Base-by-base conservation (phyloP, 495 filamentous ascomycete species). In the Aspergillus wentii region DNA sequence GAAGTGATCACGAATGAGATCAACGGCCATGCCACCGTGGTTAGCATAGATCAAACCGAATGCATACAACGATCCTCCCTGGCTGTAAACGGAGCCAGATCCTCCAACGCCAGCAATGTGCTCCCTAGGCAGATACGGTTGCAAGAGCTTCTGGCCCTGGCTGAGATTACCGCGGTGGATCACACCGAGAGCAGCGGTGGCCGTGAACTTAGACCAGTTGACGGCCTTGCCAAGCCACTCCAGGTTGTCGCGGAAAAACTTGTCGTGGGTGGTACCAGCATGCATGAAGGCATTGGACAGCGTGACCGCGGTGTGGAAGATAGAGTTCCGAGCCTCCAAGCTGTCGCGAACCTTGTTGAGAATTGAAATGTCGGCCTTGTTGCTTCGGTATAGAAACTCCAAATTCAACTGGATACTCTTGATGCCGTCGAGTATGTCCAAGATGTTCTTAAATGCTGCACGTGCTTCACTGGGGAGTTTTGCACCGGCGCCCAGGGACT, bases 251-350 rank as follows among this genome's bases (percentile, higher is more conserved):
- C 94, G 76, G 72, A 97, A 96, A 69, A 97, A 99, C 50, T 85
- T 88, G 60, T 97, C 94, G 44, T 91, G 89, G 0, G 91, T 96
- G 6, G 94, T 97, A 22, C 94, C 94, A n/a, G 94, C 87, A 52
- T 99, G 92, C 91, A 97, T 99, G 61, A 99, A 97, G 9, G 88
- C 94, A 57, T 96, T 96, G 43, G 92, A 91, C 46, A 99, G 88
- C 0, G 92, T 97, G 26, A 97, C 88, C 1, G 89, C 86, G 3
- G 85, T 92, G 61, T 99, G 94, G 75, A 96, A 99, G 39, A 99
- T 99, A 17, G 92, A 97, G 60, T 96, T 96, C 22, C 94, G 75
- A 27, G 86, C 86, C 56, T 99, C 94, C 17, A 99, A 68, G 46
- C 89, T 95, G 60, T 99, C 92, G 21, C 88, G 82, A 26, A 97